A percentile compares a stretch with the other conserved stretches of the same genome.
phyloP scores from a whole-genome alignment of 345 rosid species.

The Pistacia atlantica region DNA sequence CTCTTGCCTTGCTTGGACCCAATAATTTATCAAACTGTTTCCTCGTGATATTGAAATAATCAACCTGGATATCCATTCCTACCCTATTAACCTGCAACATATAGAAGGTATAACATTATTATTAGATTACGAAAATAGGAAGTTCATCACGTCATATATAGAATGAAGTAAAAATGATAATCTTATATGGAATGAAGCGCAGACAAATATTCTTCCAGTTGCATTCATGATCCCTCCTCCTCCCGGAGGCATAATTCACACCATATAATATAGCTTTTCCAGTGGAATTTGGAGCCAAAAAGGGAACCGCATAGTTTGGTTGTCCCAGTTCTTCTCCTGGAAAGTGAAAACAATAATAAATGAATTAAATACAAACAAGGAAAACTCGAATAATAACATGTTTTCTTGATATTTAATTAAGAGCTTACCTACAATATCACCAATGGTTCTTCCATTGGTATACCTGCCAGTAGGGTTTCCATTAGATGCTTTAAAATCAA shows the following conservation, averaged over 20 bases:
- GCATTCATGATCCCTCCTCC: conserved; percentile 94
- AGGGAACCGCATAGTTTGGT: conserved; percentile 71
- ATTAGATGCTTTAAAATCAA: conserved; percentile 69
- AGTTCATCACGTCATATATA: too few species aligned
- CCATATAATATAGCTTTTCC: conserved; percentile 72
- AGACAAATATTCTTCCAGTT: conserved; percentile 88
- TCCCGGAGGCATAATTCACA: conserved; percentile 93
- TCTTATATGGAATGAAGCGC: neutral
- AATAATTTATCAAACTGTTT: conserved; percentile 64
- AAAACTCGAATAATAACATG: neutral
- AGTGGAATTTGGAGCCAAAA: conserved; percentile 69
- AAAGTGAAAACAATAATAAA: conserved; percentile 28
- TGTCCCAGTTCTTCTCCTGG: conserved; percentile 81
- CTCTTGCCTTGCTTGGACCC: conserved; percentile 71
- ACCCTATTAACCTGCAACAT: conserved; percentile 70
- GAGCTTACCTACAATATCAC: conserved; percentile 68
- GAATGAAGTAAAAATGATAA: neutral
- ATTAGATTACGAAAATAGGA: too few species aligned
- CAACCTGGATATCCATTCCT: conserved; percentile 86
- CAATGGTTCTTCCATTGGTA: conserved; percentile 90
- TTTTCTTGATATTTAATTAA: neutral
- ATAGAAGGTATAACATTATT: neutral
- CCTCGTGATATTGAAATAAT: conserved; percentile 71
- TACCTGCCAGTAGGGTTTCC: conserved; percentile 91
- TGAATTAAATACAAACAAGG: neutral